Evolutionary conservation across 805 yeast genomes (phyloP).

Genomic region (Cyberlindnera maclurae): DNA sequence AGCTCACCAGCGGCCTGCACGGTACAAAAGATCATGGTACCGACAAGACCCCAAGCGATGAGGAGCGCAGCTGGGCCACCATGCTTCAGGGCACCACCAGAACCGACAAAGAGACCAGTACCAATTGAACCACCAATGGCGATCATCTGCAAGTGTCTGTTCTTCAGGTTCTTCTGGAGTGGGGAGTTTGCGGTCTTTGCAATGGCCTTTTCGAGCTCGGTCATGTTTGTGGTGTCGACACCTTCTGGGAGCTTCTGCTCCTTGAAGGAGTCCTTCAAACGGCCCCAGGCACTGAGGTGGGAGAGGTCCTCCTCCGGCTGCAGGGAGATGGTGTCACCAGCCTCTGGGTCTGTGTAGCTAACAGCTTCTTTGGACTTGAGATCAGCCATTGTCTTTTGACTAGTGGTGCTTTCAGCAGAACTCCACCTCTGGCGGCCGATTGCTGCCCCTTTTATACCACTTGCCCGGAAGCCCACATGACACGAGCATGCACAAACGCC

Average conservation of each 20-base stretch:
- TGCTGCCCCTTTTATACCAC: no score
- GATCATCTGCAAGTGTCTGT: constrained; percentile 68
- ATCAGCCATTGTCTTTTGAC: constrained; percentile 11
- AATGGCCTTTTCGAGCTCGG: constrained; percentile 41
- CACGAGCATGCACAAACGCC: no score
- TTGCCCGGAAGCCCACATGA: no score
- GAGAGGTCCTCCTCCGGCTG: constrained; percentile 1
- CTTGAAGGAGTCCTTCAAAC: constrained; percentile 18
- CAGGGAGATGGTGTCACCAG: constrained; percentile 19
- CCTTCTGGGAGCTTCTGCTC: constrained; percentile 5
- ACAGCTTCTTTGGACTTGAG: constrained; percentile 17
- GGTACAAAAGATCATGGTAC: constrained; percentile 41
- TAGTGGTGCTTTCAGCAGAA: no score
- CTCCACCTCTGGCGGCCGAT: no score
- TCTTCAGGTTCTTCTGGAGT: constrained; percentile 30
- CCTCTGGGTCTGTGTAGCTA: constrained; percentile 18
- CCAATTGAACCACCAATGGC: constrained; percentile 82
- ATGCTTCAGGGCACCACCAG: constrained; percentile 50
- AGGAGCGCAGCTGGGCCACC: constrained; percentile 52
- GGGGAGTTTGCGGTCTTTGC: constrained; percentile 19
- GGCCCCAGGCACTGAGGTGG: constrained; percentile 9
- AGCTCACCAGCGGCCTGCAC: constrained; percentile 54
- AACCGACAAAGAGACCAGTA: constrained; percentile 73
- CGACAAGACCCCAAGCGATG: constrained; percentile 43
- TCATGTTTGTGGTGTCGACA: constrained; percentile 20